Evolutionary conservation across 441 rosid species (phyloP), one percentile per base, ranked within the genome.

Genomic region (Corymbia citriodora): DNA sequence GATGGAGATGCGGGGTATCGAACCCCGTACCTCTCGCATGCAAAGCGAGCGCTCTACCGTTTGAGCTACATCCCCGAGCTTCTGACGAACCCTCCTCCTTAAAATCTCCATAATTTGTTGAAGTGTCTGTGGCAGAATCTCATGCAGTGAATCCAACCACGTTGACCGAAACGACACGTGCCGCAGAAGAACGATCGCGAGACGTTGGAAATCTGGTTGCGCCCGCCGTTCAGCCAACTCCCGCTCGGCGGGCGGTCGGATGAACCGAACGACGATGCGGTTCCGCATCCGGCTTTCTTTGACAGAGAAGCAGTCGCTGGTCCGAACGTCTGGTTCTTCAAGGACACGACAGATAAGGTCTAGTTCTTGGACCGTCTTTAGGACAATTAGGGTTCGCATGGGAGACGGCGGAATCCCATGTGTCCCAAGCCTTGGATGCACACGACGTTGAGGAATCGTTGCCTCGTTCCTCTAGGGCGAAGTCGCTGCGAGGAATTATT

Each of bases 71-170:
- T 87, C 88, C 88, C 63, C 88, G 0, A 5, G 3, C 3, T 40
- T 4, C 6, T 3, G 9, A 4, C 1, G 12, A 0, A 10, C 0
- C 5, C 16, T 1, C 13, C 50, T 21, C 7, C 49, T 72, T 10
- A 23, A 23, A 4, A 18, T 9, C 0, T 0, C 0, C 0, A 21
- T 40, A 40, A 40, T 11, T 40, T 40, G 0, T 0, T 19, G 0
- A 0, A 31, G 0, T 68, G 8, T 8, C 16, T 10, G 82, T 6
- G 27, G 29, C 49, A 72, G 83, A 72, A 72, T 19, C 83, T 10
- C 10, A 6, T 0, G 27, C 27, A 3, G 27, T 25, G 50, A 74
- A 21, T 40, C 83, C 85, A 12, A 79, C 25, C n/a, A 7, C 52
- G 15, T 45, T 40, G 85, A 45, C 85, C 4, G n/a, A 79, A 45